Base-by-base conservation (phyloP, 495 filamentous ascomycete genomes). In the Elasticomyces elasticus region DNA sequence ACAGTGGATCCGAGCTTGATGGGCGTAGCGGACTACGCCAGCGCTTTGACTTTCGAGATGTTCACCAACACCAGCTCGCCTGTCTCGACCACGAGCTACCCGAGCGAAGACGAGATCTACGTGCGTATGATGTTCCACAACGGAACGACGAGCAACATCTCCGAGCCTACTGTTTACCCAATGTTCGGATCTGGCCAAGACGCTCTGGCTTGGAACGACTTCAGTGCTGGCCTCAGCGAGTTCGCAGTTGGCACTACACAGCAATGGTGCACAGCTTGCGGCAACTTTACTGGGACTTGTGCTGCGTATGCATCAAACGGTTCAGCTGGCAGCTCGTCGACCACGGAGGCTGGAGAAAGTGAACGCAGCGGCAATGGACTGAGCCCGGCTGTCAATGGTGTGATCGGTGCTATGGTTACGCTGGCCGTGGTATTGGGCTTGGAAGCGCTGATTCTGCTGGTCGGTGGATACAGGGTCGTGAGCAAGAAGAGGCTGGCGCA, bases 121-220 rank as follows among this genome's bases (percentile, higher is more conserved):
- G 83, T 94, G 26, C 80, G 88, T 35, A 89, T 90, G 70, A 68
- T 86, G 11, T 80, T 90, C 67, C 76, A 80, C 60, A 94, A 94
- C 64, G 85, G 84, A 40, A 85, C 85, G 13, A 74, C 78, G 13
- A 75, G 76, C n/a, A 67, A 73, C 19, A 58, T 63, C 10, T 68
- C 66, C 25, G 65, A 71, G 23, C 76, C 84, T 6, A 57, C 50
- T 1, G 62, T 72, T 3, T 90, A 79, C 66, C 81, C 85, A 2
- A 74, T 94, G 2, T 91, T 94, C 54, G 64, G 67, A 5, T 72
- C 73, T 17, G 74, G 68, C 38, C 71, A 76, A 47, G 71, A 67
- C 5, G 66, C 70, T 7, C 64, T 91, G 19, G 68, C 75, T 19
- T 91, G 81, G 75, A 66, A 40, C 22, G 79, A 80, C 25, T 94